A percentile compares a stretch with the other conserved stretches of the same genome.
phyloP scores from a whole-genome alignment of 257 asterid genomes.

The Gynochthodes officinalis region DNA sequence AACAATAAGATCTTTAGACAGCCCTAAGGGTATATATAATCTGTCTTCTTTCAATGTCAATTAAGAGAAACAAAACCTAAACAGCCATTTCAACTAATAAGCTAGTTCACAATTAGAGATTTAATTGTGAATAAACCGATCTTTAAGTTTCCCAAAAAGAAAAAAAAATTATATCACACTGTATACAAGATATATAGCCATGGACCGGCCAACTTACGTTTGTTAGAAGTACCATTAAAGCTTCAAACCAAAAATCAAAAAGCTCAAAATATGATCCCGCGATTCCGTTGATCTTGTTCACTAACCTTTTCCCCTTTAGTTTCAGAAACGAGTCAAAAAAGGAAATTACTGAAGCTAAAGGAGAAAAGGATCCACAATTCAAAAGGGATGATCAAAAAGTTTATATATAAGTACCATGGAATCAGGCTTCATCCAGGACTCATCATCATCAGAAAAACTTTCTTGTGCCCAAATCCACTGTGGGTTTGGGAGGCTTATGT shows the following conservation, averaged over 20 bases:
- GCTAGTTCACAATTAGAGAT: no score
- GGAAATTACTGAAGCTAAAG: neutral
- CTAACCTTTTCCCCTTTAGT: neutral
- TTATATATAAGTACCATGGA: conserved; percentile 4
- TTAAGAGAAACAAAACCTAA: no score
- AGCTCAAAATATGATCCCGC: neutral
- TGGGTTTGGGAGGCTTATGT: conserved; percentile 10
- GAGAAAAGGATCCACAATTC: neutral
- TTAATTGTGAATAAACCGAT: neutral
- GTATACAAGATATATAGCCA: neutral
- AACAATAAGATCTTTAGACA: no score
- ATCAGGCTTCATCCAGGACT: no score
- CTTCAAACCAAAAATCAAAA: neutral
- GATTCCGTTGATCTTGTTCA: neutral
- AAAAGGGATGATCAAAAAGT: neutral
- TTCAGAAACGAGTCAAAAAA: neutral
- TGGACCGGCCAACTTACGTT: neutral
- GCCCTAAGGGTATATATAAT: no score
- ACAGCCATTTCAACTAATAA: no score
- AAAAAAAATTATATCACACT: neutral
- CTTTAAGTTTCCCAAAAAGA: no score
- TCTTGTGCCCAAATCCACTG: conserved; percentile 6
- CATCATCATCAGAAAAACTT: conserved; percentile 23
- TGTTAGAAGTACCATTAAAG: neutral
- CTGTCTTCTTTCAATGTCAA: no score